phyloP scores from a whole-genome alignment of 305 asterid species.

The Rubia occidens region DNA sequence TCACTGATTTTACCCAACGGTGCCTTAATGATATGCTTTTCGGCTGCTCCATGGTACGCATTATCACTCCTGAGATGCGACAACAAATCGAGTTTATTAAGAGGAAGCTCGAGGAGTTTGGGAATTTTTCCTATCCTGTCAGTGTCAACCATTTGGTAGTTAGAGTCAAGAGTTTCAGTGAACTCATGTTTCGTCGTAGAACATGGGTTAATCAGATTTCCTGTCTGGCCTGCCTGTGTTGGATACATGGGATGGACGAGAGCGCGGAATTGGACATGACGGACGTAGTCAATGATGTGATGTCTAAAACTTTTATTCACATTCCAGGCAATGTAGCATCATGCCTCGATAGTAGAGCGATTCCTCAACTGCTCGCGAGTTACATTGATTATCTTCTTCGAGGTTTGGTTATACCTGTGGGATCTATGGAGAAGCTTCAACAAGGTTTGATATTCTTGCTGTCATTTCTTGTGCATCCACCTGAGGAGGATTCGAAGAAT shows the following conservation, averaged over 20 bases:
- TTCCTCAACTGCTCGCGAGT: background rate
- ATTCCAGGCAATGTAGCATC: background rate
- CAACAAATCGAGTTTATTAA: background rate
- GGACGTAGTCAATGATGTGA: background rate
- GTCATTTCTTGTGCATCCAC: slow-evolving; percentile 12
- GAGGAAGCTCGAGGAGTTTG: background rate
- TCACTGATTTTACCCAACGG: background rate
- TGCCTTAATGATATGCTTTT: background rate
- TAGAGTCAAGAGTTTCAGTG: background rate
- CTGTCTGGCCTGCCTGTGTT: background rate
- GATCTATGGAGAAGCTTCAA: background rate
- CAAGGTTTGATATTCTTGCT: slow-evolving; percentile 11
- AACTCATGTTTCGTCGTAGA: background rate
- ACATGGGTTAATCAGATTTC: background rate
- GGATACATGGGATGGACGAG: background rate
- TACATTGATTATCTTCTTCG: slow-evolving; percentile 10
- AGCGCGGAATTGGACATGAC: background rate
- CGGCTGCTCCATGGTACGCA: background rate
- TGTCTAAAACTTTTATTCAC: background rate
- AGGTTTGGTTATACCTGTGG: background rate
- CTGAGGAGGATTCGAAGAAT: background rate
- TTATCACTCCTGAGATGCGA: background rate
- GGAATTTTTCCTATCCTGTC: background rate
- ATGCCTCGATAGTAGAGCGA: background rate
- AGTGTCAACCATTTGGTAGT: background rate